These are phyloP conservation scores for Trematosphaeria pertusa DNA, from an alignment of 2,329 filamentous ascomycete genomes.

Conservation along the genomic window DNA sequence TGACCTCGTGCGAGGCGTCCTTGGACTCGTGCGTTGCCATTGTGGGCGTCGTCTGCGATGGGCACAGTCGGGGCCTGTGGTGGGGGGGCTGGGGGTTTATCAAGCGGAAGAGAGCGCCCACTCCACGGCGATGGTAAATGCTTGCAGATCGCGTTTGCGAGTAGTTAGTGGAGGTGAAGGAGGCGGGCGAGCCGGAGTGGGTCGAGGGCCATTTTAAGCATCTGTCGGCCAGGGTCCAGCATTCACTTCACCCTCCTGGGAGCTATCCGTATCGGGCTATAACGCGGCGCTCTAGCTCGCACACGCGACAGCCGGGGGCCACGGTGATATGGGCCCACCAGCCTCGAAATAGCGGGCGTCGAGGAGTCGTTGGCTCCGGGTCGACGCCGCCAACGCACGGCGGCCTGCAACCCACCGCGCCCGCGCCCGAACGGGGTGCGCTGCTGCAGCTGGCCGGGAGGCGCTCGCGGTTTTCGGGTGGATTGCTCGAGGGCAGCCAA, in stretches of 20 bases:
- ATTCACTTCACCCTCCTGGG: conserved; percentile 22
- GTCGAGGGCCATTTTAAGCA: conserved; percentile 35
- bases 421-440: not conserved
- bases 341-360: conserved; percentile 11
- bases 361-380: conserved; percentile 13
- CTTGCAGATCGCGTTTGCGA: conserved; percentile 16
- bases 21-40: conserved; percentile 36
- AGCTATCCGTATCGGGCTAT: conserved; percentile 21
- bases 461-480: conserved; percentile 13
- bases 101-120: not conserved
- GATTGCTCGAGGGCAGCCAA: conserved; percentile 12
- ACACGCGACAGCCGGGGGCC: conserved; percentile 40
- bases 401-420: conserved; percentile 15
- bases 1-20: conserved; percentile 34
- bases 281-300: conserved; percentile 18
- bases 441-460: conserved; percentile 19
- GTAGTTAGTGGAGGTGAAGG: conserved; percentile 22
- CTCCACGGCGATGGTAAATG: not conserved
- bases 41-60: conserved; percentile 7
- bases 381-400: conserved; percentile 14
- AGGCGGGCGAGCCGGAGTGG: conserved; percentile 21
- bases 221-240: conserved; percentile 30
- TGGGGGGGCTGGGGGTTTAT: not conserved
- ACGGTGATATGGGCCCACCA: conserved; percentile 11
- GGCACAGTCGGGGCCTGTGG: not conserved